phyloP scores from a whole-genome alignment of 768 basidiomycete genomes.

The Boletellus sp. region DNA sequence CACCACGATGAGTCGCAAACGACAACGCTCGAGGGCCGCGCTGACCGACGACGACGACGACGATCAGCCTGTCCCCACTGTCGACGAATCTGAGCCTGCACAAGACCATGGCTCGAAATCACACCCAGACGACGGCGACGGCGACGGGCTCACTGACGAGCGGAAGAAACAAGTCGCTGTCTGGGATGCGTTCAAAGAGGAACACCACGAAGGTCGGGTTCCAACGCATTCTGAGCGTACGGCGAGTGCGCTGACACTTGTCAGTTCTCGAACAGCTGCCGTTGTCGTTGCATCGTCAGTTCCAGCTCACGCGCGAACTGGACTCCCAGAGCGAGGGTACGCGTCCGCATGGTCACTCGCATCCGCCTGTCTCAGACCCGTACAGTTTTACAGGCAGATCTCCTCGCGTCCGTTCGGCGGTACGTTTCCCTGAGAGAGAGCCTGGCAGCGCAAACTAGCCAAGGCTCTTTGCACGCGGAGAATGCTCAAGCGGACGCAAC shows the following conservation, averaged over 20 bases:
- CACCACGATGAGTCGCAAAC: conserved; percentile 38
- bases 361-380: conserved; percentile 2
- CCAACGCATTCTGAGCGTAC: not conserved
- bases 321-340: conserved; percentile 62
- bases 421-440: conserved; percentile 43
- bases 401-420: conserved; percentile 43
- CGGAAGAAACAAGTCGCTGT: conserved; percentile 57
- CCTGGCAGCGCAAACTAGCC: conserved; percentile 14
- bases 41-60: conserved; percentile 23
- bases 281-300: conserved; percentile 66
- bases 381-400: conserved; percentile 38
- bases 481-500: not conserved
- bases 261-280: conserved; percentile 78
- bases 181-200: conserved; percentile 75
- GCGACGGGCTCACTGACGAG: conserved; percentile 18
- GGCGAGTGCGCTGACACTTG: not conserved
- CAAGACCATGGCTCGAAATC: conserved; percentile 5
- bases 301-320: conserved; percentile 65
- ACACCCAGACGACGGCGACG: conserved; percentile 6
- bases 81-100: conserved; percentile 12
- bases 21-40: conserved; percentile 44
- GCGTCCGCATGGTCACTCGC: conserved; percentile 9
- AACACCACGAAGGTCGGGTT: conserved; percentile 68
- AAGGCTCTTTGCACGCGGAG: not conserved
- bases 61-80: conserved; percentile 16